These are phyloP conservation scores for Penicillium sp. DNA, from an alignment of 2,329 filamentous ascomycete species.

Conservation along the genomic window DNA sequence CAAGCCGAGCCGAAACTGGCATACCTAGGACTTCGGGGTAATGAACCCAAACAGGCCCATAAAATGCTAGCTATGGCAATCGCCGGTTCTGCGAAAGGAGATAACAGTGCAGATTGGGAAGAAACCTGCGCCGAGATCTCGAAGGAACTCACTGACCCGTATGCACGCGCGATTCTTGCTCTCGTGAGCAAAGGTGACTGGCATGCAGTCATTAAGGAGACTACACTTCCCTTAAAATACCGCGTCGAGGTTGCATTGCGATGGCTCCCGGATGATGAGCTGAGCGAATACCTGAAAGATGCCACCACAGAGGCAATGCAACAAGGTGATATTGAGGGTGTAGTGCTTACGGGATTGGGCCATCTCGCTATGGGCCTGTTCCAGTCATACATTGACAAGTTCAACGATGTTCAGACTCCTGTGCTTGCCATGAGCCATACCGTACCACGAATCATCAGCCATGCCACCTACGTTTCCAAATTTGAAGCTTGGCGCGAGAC, in stretches of 20 bases:
- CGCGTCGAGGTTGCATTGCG: slow-evolving; percentile 62
- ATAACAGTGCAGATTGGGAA: slow-evolving; percentile 58
- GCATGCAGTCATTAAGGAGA: slow-evolving; percentile 58
- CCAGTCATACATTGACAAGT: slow-evolving; percentile 59
- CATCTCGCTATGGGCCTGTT: slow-evolving; percentile 60
- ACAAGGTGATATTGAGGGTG: slow-evolving; percentile 60
- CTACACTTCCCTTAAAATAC: slow-evolving; percentile 59
- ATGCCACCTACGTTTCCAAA: slow-evolving; percentile 51
- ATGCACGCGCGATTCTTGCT: slow-evolving; percentile 60
- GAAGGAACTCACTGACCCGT: slow-evolving; percentile 61
- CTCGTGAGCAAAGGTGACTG: slow-evolving; percentile 62
- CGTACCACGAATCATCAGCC: slow-evolving; percentile 59
- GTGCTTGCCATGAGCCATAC: slow-evolving; percentile 61
- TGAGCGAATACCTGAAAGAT: slow-evolving; percentile 56
- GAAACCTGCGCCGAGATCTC: slow-evolving; percentile 63
- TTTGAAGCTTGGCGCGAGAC: slow-evolving; percentile 62
- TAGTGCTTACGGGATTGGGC: slow-evolving; percentile 61
- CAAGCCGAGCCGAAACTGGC: slow-evolving; percentile 60
- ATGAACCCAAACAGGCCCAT: slow-evolving; percentile 54
- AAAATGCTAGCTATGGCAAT: slow-evolving; percentile 57
- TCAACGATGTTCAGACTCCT: slow-evolving; percentile 62
- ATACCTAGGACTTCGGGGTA: slow-evolving; percentile 55
- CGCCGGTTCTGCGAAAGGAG: slow-evolving; percentile 44
- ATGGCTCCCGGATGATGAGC: slow-evolving; percentile 47
- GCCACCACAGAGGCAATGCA: slow-evolving; percentile 52